phyloP scores from a whole-genome alignment of 2,329 filamentous ascomycete genomes.

The Colletotrichum acutatum region DNA sequence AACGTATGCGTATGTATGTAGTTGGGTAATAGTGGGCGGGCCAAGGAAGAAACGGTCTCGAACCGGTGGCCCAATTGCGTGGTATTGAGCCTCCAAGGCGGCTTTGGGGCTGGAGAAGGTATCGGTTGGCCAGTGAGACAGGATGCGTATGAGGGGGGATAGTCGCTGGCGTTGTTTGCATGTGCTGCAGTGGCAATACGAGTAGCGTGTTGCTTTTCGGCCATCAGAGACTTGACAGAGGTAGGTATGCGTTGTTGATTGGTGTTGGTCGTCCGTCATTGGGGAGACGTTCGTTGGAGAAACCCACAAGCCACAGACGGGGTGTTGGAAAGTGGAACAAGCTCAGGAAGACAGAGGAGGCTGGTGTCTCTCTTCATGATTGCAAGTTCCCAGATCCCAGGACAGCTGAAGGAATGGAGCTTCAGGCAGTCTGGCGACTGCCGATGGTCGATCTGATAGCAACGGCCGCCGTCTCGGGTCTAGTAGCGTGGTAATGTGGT shows the following conservation, averaged over 20 bases:
- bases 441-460: background rate
- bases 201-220: background rate
- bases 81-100: background rate
- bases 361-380: too few species aligned
- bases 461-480: conserved; percentile 4
- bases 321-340: background rate
- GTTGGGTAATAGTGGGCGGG: background rate
- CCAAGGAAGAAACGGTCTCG: background rate
- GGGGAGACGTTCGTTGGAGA: background rate
- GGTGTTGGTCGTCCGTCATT: background rate
- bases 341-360: background rate
- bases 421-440: background rate
- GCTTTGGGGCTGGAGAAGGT: background rate
- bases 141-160: background rate
- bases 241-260: too few species aligned
- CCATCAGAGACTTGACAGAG: background rate
- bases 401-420: background rate
- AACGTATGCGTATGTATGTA: background rate
- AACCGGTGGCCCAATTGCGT: background rate
- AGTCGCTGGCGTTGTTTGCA: background rate
- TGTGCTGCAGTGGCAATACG: background rate
- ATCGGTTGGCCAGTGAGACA: background rate
- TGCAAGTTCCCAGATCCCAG: background rate
- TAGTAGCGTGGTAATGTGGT: background rate
- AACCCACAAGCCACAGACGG: background rate